These are phyloP conservation scores for Rhododendron kiyosumense DNA, from an alignment of 148 eudicot species.

Conservation along the genomic window DNA sequence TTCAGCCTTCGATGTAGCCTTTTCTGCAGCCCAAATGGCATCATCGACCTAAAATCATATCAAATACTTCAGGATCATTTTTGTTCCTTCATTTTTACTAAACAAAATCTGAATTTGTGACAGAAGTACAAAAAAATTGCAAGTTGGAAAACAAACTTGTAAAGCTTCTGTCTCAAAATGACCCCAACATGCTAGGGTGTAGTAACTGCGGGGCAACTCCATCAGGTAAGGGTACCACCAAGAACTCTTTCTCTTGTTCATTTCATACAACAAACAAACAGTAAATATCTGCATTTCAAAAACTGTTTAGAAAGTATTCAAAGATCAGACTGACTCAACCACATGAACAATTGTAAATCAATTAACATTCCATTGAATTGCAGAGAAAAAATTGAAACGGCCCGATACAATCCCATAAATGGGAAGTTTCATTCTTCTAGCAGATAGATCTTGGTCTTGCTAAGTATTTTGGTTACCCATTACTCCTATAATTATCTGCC, in stretches of 20 bases:
- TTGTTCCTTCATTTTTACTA: neutral
- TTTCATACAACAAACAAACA: constrained; percentile 68
- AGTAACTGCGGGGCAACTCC: constrained; percentile 73
- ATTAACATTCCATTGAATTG: neutral
- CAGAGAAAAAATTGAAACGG: neutral
- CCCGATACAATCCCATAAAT: neutral
- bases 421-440: neutral
- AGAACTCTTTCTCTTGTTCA: constrained; percentile 70
- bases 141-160: constrained; percentile 41
- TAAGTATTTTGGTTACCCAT: neutral
- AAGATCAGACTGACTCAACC: neutral
- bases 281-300: constrained; percentile 51
- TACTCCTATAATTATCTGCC: neutral
- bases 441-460: neutral
- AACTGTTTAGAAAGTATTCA: neutral
- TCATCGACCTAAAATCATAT: constrained; percentile 61
- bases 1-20: constrained; percentile 49
- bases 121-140: neutral
- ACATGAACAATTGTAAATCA: neutral
- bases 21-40: constrained; percentile 82
- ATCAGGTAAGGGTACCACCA: constrained; percentile 77
- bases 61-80: constrained; percentile 14
- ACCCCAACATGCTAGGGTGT: constrained; percentile 63
- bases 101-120: neutral
- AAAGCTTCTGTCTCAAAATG: constrained; percentile 71